phyloP scores from a whole-genome alignment of 495 filamentous ascomycete species.

The Neurospora sp. region DNA sequence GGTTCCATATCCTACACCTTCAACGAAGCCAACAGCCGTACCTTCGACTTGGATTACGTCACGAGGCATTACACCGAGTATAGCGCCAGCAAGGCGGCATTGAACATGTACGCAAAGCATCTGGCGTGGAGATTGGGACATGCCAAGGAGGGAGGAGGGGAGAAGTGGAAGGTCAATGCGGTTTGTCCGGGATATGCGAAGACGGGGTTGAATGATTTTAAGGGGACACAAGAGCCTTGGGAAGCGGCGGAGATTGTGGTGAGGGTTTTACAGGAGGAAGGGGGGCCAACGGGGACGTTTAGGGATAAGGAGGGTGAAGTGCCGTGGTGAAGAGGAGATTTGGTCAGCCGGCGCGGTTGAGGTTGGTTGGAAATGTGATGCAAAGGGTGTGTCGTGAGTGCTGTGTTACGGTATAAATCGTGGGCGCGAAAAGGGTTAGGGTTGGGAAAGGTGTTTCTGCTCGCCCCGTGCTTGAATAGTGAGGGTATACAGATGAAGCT shows the following conservation, averaged over 20 bases:
- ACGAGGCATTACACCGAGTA: constrained; percentile 9
- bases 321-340: constrained; percentile 3
- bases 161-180: constrained; percentile 19
- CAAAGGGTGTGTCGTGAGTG: no score
- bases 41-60: neutral
- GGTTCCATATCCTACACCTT: neutral
- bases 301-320: constrained; percentile 5
- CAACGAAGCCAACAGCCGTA: neutral
- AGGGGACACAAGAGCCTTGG: neutral
- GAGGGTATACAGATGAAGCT: no score
- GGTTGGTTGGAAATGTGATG: no score
- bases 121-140: constrained; percentile 1
- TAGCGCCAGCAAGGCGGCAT: constrained; percentile 27
- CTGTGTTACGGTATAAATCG: no score
- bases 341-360: no score
- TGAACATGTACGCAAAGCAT: constrained; percentile 29
- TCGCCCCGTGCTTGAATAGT: no score
- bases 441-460: no score
- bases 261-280: constrained; percentile 11
- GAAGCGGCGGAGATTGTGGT: constrained; percentile 11
- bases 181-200: constrained; percentile 13
- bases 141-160: neutral
- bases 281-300: constrained; percentile 14
- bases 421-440: no score
- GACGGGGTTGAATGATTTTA: constrained; percentile 12